Evolutionary conservation across 2,329 filamentous ascomycete genomes (phyloP).

Genomic region (Polytolypa hystricis): DNA sequence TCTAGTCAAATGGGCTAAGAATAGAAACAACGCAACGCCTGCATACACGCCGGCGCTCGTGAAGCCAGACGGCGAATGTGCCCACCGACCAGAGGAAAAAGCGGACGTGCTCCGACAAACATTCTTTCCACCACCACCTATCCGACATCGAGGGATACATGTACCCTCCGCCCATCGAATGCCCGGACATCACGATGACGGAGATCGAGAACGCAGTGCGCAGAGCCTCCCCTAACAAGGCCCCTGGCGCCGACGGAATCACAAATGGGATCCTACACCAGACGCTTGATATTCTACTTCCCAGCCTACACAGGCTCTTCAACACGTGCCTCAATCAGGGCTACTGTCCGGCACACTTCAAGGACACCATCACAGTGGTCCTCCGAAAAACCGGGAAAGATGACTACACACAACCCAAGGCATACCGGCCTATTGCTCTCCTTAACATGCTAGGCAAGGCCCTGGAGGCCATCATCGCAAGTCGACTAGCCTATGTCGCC

Average conservation of each 20-base stretch:
- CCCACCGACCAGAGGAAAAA: constrained; percentile 9
- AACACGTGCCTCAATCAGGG: constrained; percentile 7
- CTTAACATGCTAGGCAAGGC: constrained; percentile 13
- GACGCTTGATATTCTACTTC: constrained; percentile 1
- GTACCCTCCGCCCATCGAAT: constrained; percentile 11
- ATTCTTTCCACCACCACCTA: constrained; percentile 16
- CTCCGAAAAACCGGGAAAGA: constrained; percentile 14
- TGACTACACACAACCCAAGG: constrained; percentile 11
- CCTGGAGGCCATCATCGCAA: constrained; percentile 10
- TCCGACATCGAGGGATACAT: constrained; percentile 10
- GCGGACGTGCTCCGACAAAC: constrained; percentile 6
- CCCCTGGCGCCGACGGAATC: not conserved
- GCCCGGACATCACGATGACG: constrained; percentile 12
- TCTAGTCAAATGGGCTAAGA: constrained; percentile 18
- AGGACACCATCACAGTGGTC: constrained; percentile 11
- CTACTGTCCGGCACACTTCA: constrained; percentile 14
- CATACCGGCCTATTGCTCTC: constrained; percentile 13
- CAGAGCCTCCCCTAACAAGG: constrained; percentile 14
- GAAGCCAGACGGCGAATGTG: constrained; percentile 10
- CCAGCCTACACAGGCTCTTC: not conserved
- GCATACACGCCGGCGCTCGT: no score
- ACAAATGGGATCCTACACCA: constrained; percentile 1
- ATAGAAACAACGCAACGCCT: no score
- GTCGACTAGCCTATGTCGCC: constrained; percentile 8
- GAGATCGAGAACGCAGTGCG: constrained; percentile 16